These are phyloP conservation scores for Lachnellula cervina DNA, from an alignment of 2,329 filamentous ascomycete genomes.

Conservation along the genomic window DNA sequence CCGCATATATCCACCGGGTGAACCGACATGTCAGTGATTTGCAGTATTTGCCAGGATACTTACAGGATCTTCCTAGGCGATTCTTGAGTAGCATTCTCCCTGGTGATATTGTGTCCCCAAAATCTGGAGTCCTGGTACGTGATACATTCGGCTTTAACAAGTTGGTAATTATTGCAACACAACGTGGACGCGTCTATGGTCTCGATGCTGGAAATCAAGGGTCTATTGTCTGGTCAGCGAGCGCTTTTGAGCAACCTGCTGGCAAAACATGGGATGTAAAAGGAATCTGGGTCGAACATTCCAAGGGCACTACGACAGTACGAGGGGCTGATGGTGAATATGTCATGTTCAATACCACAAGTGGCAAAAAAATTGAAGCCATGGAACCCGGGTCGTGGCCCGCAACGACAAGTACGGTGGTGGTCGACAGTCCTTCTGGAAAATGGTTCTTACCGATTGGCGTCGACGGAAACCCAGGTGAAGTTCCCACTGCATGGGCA, in stretches of 20 bases:
- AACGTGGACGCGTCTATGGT: slow-evolving; percentile 72
- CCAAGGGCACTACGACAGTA: slow-evolving; percentile 39
- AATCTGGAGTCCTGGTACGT: slow-evolving; percentile 47
- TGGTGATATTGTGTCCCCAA: slow-evolving; percentile 46
- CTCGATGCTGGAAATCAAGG: slow-evolving; percentile 74
- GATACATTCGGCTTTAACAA: slow-evolving; percentile 89
- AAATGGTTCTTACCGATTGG: slow-evolving; percentile 52
- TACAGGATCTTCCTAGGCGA: slow-evolving; percentile 63
- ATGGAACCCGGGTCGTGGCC: slow-evolving; percentile 38
- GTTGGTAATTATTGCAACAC: slow-evolving; percentile 73
- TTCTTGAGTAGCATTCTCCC: slow-evolving; percentile 56
- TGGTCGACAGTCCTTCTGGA: slow-evolving; percentile 49
- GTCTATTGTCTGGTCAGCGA: slow-evolving; percentile 68
- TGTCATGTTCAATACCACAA: slow-evolving; percentile 49
- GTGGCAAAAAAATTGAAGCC: slow-evolving; percentile 45
- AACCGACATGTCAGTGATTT: slow-evolving; percentile 77
- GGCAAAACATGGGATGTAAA: slow-evolving; percentile 61
- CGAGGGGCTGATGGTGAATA: slow-evolving; percentile 51
- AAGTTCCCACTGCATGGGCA: slow-evolving; percentile 41
- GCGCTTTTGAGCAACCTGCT: slow-evolving; percentile 53
- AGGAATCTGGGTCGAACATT: slow-evolving; percentile 59
- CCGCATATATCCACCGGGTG: slow-evolving; percentile 84
- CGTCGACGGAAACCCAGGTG: slow-evolving; percentile 43
- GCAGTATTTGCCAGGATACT: slow-evolving; percentile 67
- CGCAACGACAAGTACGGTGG: slow-evolving; percentile 42